phyloP scores from a whole-genome alignment of 1,284 basidiomycete genomes.

The Ceratorhiza oryzae-sativae region DNA sequence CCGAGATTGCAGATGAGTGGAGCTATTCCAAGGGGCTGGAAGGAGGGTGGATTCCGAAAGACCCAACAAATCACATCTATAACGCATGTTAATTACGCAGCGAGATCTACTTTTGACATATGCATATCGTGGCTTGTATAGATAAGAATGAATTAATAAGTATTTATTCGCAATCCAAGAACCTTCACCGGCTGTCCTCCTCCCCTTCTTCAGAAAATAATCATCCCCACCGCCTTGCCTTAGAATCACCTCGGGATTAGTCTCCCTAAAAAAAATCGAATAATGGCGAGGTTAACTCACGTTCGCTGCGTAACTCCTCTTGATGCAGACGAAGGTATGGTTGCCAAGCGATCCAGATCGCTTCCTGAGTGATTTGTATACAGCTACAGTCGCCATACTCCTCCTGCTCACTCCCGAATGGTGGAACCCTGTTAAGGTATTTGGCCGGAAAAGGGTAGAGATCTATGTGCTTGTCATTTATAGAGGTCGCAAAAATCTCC shows the following conservation, averaged over 20 bases:
- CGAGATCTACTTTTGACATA: neutral
- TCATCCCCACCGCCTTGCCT: conserved; percentile 7
- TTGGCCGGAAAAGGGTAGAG: conserved; percentile 24
- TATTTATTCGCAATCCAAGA: neutral
- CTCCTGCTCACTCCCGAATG: conserved; percentile 9
- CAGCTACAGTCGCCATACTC: neutral
- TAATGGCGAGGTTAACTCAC: neutral
- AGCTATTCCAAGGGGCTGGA: conserved; percentile 36
- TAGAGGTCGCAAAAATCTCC: neutral
- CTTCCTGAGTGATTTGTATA: conserved; percentile 21
- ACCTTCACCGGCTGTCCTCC: neutral
- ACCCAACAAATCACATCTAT: conserved; percentile 30
- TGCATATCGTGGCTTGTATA: no score
- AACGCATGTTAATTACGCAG: conserved; percentile 9
- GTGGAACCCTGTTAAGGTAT: neutral
- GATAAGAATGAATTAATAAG: neutral
- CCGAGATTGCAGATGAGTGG: conserved; percentile 38
- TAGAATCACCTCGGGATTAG: neutral
- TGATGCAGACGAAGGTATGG: neutral
- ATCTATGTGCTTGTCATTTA: neutral
- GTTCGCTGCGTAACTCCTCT: neutral
- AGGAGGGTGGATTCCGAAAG: conserved; percentile 36
- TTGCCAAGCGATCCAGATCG: conserved; percentile 12
- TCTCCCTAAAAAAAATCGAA: neutral
- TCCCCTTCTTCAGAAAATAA: neutral